A percentile compares a stretch with the other conserved stretches of the same genome.
Conservation (phyloP, 2,329 filamentous ascomycete genomes). For the Exophiala aquamarina region DNA sequence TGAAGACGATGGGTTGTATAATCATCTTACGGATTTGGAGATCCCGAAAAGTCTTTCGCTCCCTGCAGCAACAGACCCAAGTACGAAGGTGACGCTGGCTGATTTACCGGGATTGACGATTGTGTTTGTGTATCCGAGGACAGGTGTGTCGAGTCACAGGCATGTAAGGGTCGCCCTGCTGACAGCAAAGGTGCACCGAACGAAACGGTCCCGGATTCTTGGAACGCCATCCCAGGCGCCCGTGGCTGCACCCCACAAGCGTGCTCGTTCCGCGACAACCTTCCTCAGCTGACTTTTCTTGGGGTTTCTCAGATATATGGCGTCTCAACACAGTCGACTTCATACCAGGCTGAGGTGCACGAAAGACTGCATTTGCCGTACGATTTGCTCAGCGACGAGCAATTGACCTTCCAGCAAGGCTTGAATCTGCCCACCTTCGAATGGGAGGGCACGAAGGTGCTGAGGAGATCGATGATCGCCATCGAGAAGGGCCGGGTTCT, state of each 20-base stretch:
- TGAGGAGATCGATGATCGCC: constrained; percentile 41
- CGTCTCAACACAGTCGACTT: constrained; percentile 40
- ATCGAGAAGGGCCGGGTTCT: constrained; percentile 41
- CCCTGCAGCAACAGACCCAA: constrained; percentile 21
- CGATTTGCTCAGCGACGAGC: constrained; percentile 43
- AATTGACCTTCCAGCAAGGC: constrained; percentile 34
- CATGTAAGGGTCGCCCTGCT: neutral
- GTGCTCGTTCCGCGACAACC: constrained; percentile 43
- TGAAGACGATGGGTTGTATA: constrained; percentile 41
- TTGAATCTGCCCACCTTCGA: constrained; percentile 42
- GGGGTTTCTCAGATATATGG: constrained; percentile 40
- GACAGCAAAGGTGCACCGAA: constrained; percentile 35
- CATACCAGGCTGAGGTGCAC: constrained; percentile 41
- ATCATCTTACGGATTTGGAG: constrained; percentile 35
- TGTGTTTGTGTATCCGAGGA: constrained; percentile 42
- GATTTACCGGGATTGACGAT: constrained; percentile 39
- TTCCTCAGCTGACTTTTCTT: constrained; percentile 29
- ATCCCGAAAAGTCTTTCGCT: constrained; percentile 34
- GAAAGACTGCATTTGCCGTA: constrained; percentile 41
- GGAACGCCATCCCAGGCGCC: constrained; percentile 45
- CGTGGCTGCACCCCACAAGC: constrained; percentile 47
- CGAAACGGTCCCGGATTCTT: constrained; percentile 41
- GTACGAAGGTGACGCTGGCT: constrained; percentile 32
- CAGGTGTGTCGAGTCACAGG: constrained; percentile 4
- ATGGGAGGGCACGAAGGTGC: constrained; percentile 37